These are phyloP conservation scores for Solanum raphanifolium DNA, from an alignment of 257 asterid species.

Conservation along the genomic window DNA sequence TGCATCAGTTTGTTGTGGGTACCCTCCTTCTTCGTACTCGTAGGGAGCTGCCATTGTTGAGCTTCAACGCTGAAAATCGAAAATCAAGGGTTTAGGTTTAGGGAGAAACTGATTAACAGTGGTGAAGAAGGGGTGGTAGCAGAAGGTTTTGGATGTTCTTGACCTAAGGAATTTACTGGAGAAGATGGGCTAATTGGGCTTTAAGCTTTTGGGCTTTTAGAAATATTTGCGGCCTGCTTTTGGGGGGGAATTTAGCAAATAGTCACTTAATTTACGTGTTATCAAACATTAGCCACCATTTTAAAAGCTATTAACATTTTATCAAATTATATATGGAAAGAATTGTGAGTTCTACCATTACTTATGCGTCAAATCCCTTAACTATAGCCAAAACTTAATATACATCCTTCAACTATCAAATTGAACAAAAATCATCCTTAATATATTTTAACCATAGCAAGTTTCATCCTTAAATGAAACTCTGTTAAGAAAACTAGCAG, in stretches of 20 bases:
- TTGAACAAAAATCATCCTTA: too few relatives aligned
- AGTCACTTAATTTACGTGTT: neutral
- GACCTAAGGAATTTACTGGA: neutral
- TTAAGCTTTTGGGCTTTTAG: neutral
- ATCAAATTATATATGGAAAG: too few relatives aligned
- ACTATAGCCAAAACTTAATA: too few relatives aligned
- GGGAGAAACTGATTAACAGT: neutral
- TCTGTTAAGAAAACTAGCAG: too few relatives aligned
- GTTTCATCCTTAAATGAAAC: too few relatives aligned
- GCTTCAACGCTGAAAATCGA: neutral
- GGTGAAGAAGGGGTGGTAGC: neutral
- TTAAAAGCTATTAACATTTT: neutral
- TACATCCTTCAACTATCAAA: too few relatives aligned
- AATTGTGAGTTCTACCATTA: neutral
- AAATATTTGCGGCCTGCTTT: neutral
- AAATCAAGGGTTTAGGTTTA: neutral
- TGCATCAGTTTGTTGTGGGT: conserved; percentile 23
- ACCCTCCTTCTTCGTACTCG: conserved; percentile 37
- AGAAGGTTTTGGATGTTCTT: neutral
- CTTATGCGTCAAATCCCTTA: too few relatives aligned
- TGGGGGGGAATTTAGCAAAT: neutral
- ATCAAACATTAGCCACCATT: neutral
- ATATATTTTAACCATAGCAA: too few relatives aligned
- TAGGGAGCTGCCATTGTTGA: conserved; percentile 47
- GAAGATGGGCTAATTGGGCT: neutral